These are phyloP conservation scores for Didymella pinodella DNA, from an alignment of 2,329 filamentous ascomycete species.

Conservation along the genomic window DNA sequence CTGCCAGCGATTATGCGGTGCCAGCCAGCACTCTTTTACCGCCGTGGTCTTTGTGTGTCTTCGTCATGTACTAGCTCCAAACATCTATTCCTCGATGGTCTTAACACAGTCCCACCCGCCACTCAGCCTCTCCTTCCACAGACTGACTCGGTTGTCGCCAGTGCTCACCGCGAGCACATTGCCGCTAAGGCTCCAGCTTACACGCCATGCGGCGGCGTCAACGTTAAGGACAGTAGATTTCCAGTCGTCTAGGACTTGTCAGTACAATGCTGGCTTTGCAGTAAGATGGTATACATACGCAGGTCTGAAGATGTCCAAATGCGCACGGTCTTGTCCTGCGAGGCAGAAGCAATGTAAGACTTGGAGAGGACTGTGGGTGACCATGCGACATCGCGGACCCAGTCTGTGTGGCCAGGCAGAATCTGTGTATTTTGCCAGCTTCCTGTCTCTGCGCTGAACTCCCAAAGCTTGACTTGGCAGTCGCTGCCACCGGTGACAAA, in stretches of 20 bases:
- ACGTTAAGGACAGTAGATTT: slow-evolving; percentile 85
- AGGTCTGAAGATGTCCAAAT: slow-evolving; percentile 79
- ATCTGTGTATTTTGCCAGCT: slow-evolving; percentile 61
- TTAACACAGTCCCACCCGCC: slow-evolving; percentile 98
- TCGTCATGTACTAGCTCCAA: background rate
- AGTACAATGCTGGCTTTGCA: slow-evolving; percentile 43
- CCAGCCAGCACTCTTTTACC: background rate
- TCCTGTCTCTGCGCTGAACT: slow-evolving; percentile 66
- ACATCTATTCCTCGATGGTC: slow-evolving; percentile 82
- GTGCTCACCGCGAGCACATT: slow-evolving; percentile 95
- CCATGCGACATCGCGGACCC: slow-evolving; percentile 98
- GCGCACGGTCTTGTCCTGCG: slow-evolving; percentile 94
- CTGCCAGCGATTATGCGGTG: slow-evolving; percentile 6
- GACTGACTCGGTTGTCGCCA: slow-evolving; percentile 92
- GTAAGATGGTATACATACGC: slow-evolving; percentile 32
- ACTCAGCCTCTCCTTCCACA: slow-evolving; percentile 98
- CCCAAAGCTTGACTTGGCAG: slow-evolving; percentile 93
- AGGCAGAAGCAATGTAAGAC: slow-evolving; percentile 94
- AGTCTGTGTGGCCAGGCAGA: slow-evolving; percentile 86
- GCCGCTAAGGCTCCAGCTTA: slow-evolving; percentile 96
- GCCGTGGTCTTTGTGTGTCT: slow-evolving; percentile 2
- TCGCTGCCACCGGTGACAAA: slow-evolving; percentile 97
- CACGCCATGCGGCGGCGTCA: slow-evolving; percentile 90
- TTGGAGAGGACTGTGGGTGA: slow-evolving; percentile 93
- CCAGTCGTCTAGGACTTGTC: slow-evolving; percentile 72